Base-by-base conservation (phyloP, 495 filamentous ascomycete genomes). In the Aspergillus panamensis region DNA sequence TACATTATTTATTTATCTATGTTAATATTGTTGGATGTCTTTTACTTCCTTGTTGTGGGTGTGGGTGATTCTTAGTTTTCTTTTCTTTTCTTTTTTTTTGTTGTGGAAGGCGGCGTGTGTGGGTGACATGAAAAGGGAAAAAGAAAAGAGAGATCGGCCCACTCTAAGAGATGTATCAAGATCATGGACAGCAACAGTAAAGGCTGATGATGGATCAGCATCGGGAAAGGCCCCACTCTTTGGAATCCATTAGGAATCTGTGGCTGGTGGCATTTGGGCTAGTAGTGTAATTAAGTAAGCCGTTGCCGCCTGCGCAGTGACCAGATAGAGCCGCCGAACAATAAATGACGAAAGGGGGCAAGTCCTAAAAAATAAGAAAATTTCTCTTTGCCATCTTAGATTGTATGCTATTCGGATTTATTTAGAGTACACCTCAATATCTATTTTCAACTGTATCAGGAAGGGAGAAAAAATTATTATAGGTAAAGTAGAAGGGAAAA, bases 341-440 rank as follows among this genome's bases (percentile, higher is more conserved):
- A 54, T 45, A 10, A 49, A 45, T 72, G 71, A 74, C 71, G 71
- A 66, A 72, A 74, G 71, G 65, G 69, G 69, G 63, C 60, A 72
- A 67, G 35, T 13, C 14, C 45, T 8, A 39, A 57, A 43, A 29
- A 55, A 25, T 25, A 25, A 5, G 25, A 25, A 25, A 25, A 25
- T 50, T 32, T 33, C 48, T 10, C 16, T 16, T 32, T 31, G 20
- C 48, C 10, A 29, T 50, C 25, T 39, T 39, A n/a, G 14, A 39
- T 39, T n/a, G 14, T 25, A 39, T 37, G 35, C 10, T 39, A 39
- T 12, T 39, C 10, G 35, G 14, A 39, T n/a, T 39, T 39, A 10
- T 39, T 6, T 12, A 0, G 8, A 39, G 35, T 13, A 12, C 10
- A 39, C 14, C 35, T 10, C 5, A 12, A 3, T 12, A 39, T 13